Base-by-base conservation (phyloP, 1,284 basidiomycete genomes). In the Trametes versicolor region DNA sequence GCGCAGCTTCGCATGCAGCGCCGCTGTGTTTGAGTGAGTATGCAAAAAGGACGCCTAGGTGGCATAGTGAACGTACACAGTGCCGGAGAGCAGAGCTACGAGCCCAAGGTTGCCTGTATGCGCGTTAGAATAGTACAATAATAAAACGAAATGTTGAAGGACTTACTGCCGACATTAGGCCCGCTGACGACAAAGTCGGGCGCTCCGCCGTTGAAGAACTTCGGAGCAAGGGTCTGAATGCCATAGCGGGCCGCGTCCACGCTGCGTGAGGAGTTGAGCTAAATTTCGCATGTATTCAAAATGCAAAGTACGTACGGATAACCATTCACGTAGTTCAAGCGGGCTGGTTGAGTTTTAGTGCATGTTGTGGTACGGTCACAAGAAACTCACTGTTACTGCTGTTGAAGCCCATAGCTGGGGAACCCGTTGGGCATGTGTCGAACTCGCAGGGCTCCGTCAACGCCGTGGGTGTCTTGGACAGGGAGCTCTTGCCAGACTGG, bases 131-230 rank as follows among this genome's bases (percentile, higher is more conserved):
- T n/a, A n/a, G n/a, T n/a, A n/a, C n/a, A 23, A 25, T 25, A 12
- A 21, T 15, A 13, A 7, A n/a, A 37, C n/a, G 29, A 47, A 5
- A 1, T 10, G 17, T 12, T 13, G 29, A 13, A 4, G 2, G 6
- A 62, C 70, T 49, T 34, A 72, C 69, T 62, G 29, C 72, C 72
- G 34, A 72, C 64, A n/a, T 73, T 73, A 0, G 70, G 72, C 2
- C 70, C 72, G 60, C 80, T 80, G 13, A 88, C 77, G 6, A 86
- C 80, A 37, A 88, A 76, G 60, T 86, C 85, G 0, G 85, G 85
- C 27, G 66, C 64, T 19, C 71, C 66, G 4, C 80, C 77, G 15
- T 56, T 41, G 65, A 84, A 82, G 68, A 82, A 79, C 55, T 78
- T 70, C 0, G 83, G 82, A 4, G 82, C 75, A 12, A 85, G 73